phyloP scores from a whole-genome alignment of 805 yeast species.

The Saccharomyces eubayanus region DNA sequence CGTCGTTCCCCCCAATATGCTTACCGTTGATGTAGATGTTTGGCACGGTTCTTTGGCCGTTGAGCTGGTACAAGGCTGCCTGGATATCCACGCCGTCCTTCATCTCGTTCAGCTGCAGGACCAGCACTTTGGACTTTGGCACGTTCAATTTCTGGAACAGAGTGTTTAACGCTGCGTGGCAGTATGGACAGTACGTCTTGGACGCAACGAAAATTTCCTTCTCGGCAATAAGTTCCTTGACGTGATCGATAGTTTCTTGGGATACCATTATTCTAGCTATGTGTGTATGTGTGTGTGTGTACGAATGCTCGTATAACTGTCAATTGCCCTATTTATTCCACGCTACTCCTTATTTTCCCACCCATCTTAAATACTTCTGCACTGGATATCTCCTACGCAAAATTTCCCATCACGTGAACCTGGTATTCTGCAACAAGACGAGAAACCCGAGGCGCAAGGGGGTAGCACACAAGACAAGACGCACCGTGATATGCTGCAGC shows the following conservation, averaged over 20 bases:
- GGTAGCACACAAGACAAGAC: not conserved
- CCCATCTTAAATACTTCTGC: slow-evolving; percentile 25
- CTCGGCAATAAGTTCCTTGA: slow-evolving; percentile 53
- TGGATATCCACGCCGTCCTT: slow-evolving; percentile 74
- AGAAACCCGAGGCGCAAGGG: not conserved
- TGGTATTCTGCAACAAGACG: not conserved
- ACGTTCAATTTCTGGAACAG: slow-evolving; percentile 34
- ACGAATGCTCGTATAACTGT: not conserved
- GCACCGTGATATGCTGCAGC: not conserved
- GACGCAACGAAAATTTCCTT: slow-evolving; percentile 74
- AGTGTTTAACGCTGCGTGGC: slow-evolving; percentile 39
- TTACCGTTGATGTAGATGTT: slow-evolving; percentile 80
- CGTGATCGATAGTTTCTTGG: slow-evolving; percentile 46
- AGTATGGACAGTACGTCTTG: slow-evolving; percentile 65
- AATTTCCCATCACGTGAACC: slow-evolving; percentile 42
- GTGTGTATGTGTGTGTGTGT: not conserved
- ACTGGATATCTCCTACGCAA: slow-evolving; percentile 57
- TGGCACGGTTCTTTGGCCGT: slow-evolving; percentile 92
- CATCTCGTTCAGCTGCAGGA: slow-evolving; percentile 39
- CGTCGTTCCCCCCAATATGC: slow-evolving; percentile 94
- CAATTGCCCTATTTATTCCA: not conserved
- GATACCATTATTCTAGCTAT: slow-evolving; percentile 39
- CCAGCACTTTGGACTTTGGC: slow-evolving; percentile 33
- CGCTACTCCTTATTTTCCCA: not conserved
- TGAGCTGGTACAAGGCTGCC: slow-evolving; percentile 61